These are phyloP conservation scores for Dichotomocladium elegans DNA, from an alignment of 371 early-diverging fungal genomes.

Conservation along the genomic window DNA sequence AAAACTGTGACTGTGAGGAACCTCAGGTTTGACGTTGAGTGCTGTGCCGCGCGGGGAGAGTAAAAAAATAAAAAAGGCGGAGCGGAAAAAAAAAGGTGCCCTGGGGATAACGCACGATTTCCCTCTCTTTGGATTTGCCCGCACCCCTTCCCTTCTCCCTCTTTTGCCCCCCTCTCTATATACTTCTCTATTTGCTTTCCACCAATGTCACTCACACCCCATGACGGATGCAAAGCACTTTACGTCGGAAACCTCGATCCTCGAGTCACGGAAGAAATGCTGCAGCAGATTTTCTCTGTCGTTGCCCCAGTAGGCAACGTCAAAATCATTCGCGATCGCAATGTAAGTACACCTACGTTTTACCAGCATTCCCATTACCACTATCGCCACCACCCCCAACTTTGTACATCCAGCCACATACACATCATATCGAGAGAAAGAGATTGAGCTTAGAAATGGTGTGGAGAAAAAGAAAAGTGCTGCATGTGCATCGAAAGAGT, in stretches of 20 bases:
- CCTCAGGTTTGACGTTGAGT: too few relatives aligned
- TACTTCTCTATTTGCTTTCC: neutral
- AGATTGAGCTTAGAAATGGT: too few relatives aligned
- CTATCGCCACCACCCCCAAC: too few relatives aligned
- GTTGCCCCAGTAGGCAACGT: conserved; percentile 63
- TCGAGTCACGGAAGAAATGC: conserved; percentile 65
- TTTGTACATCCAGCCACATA: too few relatives aligned
- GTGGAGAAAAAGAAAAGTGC: too few relatives aligned
- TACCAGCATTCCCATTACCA: too few relatives aligned
- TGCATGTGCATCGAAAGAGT: too few relatives aligned
- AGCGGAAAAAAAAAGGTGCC: too few relatives aligned
- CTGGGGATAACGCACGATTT: too few relatives aligned
- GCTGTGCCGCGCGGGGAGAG: too few relatives aligned
- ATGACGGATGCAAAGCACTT: conserved; percentile 59
- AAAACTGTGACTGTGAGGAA: neutral
- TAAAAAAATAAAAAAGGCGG: too few relatives aligned
- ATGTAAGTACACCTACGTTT: conserved; percentile 73
- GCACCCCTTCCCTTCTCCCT: conserved; percentile 2
- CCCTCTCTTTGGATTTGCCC: conserved; percentile 3
- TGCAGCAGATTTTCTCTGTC: conserved; percentile 66
- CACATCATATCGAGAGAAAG: too few relatives aligned
- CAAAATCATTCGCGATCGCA: conserved; percentile 78
- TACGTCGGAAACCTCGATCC: conserved; percentile 86
- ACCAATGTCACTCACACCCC: conserved; percentile 9
- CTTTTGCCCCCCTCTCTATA: conserved; percentile 3